Evolutionary conservation across 139 green algal genomes (phyloP), one percentile per base, ranked within the genome.

Genomic region (Tetratostichococcus sp.): DNA sequence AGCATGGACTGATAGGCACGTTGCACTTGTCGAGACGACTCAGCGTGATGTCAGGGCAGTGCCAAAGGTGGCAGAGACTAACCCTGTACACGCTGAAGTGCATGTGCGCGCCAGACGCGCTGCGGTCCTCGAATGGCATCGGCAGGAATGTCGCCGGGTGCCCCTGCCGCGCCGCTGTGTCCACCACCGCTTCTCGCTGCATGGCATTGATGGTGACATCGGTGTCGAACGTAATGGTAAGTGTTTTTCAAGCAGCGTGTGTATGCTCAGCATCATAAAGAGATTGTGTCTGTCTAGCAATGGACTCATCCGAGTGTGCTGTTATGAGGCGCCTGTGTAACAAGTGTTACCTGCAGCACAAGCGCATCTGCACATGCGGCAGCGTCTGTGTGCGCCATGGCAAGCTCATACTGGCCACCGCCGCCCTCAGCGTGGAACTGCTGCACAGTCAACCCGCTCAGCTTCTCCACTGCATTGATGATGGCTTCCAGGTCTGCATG

Each of bases 81-180:
- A 80, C 81, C 77, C 80, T 71, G 77, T 80, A 89, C 14, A 92
- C 67, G 75, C 82, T 89, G n/a, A 93, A 50, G 74, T 93, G 87
- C 26, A 74, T 39, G 80, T 93, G 89, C 14, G 30, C 73, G n/a
- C 87, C 88, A 31, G 23, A 83, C 57, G 80, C 88, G 4, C 86
- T 86, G 0, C 72, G 30, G 6, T 65, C 35, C 0, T 43, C 23
- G 4, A 75, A 42, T 0, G 73, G 72, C 77, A 91, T 92, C 30
- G 89, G 88, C 39, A 88, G 58, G 30, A 90, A 88, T 25, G 67
- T 79, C 16, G 78, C 86, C 30, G 73, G 31, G 33, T 87, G 67
- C 8, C 75, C 82, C 39, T 81, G 72, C 35, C 71, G 79, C 16
- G n/a, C n/a, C 0, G 80, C 86, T 21, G 86, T 72, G 1, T 50